A percentile compares a stretch with the other conserved stretches of the same genome.
Conservation (phyloP, 2,329 filamentous ascomycete genomes). For the Claviceps sp. region DNA sequence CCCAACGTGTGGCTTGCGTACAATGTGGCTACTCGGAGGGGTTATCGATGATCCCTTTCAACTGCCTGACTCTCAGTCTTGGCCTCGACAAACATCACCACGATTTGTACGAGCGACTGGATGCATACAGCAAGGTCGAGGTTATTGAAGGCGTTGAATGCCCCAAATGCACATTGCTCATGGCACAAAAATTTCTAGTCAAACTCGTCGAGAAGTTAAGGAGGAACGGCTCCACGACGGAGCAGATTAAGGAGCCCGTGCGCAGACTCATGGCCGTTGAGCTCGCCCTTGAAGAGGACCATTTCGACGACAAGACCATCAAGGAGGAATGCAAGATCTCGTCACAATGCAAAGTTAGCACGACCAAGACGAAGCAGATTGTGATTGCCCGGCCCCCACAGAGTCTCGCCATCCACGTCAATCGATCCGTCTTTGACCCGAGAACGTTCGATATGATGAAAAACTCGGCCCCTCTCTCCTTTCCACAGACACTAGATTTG, state of each 20-base stretch:
- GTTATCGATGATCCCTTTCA: constrained; percentile 82
- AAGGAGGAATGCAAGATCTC: constrained; percentile 51
- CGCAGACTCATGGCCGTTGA: constrained; percentile 53
- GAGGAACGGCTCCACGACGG: constrained; percentile 24
- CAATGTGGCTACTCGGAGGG: constrained; percentile 78
- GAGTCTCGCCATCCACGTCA: constrained; percentile 75
- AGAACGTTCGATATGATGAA: constrained; percentile 67
- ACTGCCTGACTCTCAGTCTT: constrained; percentile 77
- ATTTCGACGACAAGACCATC: constrained; percentile 60
- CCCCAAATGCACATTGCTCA: constrained; percentile 72
- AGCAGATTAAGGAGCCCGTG: constrained; percentile 35
- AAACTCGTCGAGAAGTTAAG: constrained; percentile 30
- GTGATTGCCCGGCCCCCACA: constrained; percentile 72
- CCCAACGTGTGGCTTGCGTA: constrained; percentile 79
- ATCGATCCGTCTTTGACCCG: constrained; percentile 84
- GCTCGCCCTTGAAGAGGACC: constrained; percentile 60
- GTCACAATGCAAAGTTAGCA: constrained; percentile 53
- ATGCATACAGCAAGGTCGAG: constrained; percentile 76
- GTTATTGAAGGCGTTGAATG: constrained; percentile 83
- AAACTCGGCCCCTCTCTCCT: constrained; percentile 67
- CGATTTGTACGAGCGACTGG: constrained; percentile 64
- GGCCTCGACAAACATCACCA: constrained; percentile 48
- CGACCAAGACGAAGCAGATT: constrained; percentile 81
- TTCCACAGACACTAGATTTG: constrained; percentile 62
- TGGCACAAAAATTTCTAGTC: constrained; percentile 33